These are phyloP conservation scores for Kodamaea nitidulidarum DNA, from an alignment of 805 yeast species.

Conservation along the genomic window DNA sequence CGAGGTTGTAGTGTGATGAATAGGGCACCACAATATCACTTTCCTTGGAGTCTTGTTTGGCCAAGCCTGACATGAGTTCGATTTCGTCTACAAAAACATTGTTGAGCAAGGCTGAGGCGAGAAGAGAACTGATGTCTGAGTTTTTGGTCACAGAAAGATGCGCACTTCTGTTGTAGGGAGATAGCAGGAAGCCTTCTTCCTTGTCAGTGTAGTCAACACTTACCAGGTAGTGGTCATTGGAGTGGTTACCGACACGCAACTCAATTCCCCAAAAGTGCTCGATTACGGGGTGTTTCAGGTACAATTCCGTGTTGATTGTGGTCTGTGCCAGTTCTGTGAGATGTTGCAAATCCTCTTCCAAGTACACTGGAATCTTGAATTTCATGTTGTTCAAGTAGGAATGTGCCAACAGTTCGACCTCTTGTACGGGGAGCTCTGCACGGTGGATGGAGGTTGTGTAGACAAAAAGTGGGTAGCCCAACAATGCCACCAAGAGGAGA, in stretches of 20 bases:
- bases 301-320: conserved; percentile 28
- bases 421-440: conserved; percentile 52
- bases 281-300: conserved; percentile 19
- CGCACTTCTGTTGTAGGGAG: conserved; percentile 35
- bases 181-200: conserved; percentile 22
- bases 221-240: conserved; percentile 34
- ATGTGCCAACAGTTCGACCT: conserved; percentile 31
- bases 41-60: conserved; percentile 13
- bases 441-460: conserved; percentile 59
- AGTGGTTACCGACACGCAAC: conserved; percentile 12
- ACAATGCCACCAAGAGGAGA: conserved; percentile 15
- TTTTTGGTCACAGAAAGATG: conserved; percentile 26
- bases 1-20: conserved; percentile 67
- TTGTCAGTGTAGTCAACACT: conserved; percentile 20
- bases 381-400: conserved; percentile 22
- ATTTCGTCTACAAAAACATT: conserved; percentile 40
- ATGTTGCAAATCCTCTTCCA: conserved; percentile 30
- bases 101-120: conserved; percentile 34
- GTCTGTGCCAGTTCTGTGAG: conserved; percentile 33
- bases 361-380: conserved; percentile 41
- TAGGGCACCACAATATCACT: conserved; percentile 47
- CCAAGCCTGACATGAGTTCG: conserved; percentile 20
- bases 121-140: conserved; percentile 18
- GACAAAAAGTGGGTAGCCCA: conserved; percentile 21
- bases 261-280: conserved; percentile 28